Evolutionary conservation across 1,284 basidiomycete genomes (phyloP).

Genomic region (Ganoderma meredithae): DNA sequence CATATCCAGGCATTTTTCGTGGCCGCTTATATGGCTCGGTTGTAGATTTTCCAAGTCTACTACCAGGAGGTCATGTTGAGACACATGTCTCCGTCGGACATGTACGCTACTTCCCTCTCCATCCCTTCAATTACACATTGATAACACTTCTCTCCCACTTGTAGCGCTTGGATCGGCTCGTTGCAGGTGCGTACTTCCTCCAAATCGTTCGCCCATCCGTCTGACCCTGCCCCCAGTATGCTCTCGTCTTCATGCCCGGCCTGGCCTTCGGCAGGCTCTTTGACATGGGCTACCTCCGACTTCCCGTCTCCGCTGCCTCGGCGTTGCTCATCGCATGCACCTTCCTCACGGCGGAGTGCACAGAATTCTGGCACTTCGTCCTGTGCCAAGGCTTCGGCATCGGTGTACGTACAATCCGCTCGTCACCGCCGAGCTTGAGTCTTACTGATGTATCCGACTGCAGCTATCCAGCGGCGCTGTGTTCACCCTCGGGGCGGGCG

Average conservation of each 20-base stretch:
- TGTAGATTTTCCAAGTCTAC: conserved; percentile 53
- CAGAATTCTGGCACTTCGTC: conserved; percentile 53
- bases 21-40: no score
- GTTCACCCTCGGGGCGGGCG: conserved; percentile 51
- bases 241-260: conserved; percentile 54
- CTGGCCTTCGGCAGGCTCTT: conserved; percentile 59
- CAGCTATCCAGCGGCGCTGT: conserved; percentile 44
- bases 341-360: conserved; percentile 59
- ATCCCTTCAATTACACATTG: not conserved
- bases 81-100: conserved; percentile 52
- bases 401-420: conserved; percentile 44
- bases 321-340: conserved; percentile 51
- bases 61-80: conserved; percentile 47
- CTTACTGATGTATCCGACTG: not conserved
- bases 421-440: no score
- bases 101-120: conserved; percentile 50
- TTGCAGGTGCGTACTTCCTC: conserved; percentile 53
- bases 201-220: not conserved
- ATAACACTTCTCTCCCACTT: not conserved
- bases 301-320: conserved; percentile 44
- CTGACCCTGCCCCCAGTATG: conserved; percentile 41
- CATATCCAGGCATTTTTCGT: not conserved
- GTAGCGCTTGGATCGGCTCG: conserved; percentile 78
- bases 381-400: conserved; percentile 53
- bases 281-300: conserved; percentile 57